These are phyloP conservation scores for Pestalotiopsis fici DNA, from an alignment of 2,329 filamentous ascomycete species.

Conservation along the genomic window DNA sequence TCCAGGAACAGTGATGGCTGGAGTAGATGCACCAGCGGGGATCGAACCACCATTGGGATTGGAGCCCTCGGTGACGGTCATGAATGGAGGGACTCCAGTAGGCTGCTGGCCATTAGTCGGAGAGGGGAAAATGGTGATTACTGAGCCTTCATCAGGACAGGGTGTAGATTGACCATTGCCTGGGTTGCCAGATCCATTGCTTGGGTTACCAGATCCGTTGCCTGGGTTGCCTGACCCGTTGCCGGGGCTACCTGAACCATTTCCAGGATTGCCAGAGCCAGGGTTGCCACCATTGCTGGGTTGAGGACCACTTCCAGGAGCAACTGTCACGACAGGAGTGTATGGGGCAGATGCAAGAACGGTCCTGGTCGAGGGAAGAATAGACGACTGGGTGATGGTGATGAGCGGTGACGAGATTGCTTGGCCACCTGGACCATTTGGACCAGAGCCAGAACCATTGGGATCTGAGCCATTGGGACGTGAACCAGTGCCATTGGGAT, in stretches of 20 bases:
- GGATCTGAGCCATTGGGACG: neutral
- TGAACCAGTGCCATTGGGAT: neutral
- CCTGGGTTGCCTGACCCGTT: conserved; percentile 8
- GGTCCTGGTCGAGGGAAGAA: neutral
- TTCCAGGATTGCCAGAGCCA: neutral
- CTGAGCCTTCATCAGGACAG: conserved; percentile 2
- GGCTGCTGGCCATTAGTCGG: neutral
- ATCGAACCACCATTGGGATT: conserved; percentile 1
- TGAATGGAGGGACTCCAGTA: neutral
- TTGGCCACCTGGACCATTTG: conserved; percentile 13
- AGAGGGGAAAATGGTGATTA: conserved; percentile 2
- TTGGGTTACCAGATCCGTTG: conserved; percentile 14
- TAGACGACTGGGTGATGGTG: conserved; percentile 15
- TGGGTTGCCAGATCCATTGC: conserved; percentile 10
- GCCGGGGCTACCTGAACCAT: conserved; percentile 14
- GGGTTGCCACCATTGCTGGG: conserved; percentile 7
- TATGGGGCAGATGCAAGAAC: neutral
- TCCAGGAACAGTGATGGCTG: neutral
- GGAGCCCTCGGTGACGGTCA: neutral
- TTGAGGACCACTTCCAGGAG: conserved; percentile 13
- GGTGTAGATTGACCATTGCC: conserved; percentile 3
- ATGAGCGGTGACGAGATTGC: conserved; percentile 14
- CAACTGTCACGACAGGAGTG: conserved; percentile 5
- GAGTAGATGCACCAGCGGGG: neutral
- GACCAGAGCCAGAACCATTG: neutral